Base-by-base conservation (phyloP, 352 stramenopile species). In the Saprolegnia diclina region DNA sequence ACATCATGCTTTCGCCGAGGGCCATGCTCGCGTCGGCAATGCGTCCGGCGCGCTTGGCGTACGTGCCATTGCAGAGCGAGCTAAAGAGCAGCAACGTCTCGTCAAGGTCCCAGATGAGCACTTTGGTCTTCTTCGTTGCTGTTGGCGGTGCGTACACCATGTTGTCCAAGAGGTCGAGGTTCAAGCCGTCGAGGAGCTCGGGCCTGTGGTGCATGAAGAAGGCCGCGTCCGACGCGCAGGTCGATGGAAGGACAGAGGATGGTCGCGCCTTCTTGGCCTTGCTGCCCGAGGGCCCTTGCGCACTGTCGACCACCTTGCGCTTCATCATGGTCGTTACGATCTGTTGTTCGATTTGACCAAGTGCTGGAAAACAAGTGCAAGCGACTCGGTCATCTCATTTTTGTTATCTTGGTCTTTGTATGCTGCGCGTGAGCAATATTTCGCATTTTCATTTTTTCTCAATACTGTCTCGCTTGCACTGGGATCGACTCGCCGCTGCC, bases 1-100 rank as follows among this genome's bases (percentile, higher is more conserved):
- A 85, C 85, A 93, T 93, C 85, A 93, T 93, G 71, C 89, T 82
- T 69, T 93, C 80, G 24, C 85, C 85, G 5, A 93, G 75, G 32
- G 73, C 77, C 19, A 92, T 76, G 56, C 85, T 83, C 14, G 72
- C 75, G 0, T 79, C 75, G 50, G 85, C 68, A 45, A 88, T 83
- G 55, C 88, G 88, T 26, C 78, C 77, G 54, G 88, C 79, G 9
- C 70, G 74, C 32, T 83, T 77, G 22, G 85, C 85, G 48, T 91
- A 93, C 10, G 78, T 71, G 16, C 85, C 83, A 19, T 79, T 90
- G 71, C 88, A 93, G 54, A 93, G 73, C 59, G 83, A 93, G 24
- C 82, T 85, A 64, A 93, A 92, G 21, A 93, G 75, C 62, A 93
- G 76, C 26, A 93, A 74, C 54, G 85, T 93, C 76, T 93, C 83